Percentiles rank a stretch among this genome's conserved stretches.
phyloP scores from a whole-genome alignment of 164 flowering plant species.

The Vitis amurensis region DNA sequence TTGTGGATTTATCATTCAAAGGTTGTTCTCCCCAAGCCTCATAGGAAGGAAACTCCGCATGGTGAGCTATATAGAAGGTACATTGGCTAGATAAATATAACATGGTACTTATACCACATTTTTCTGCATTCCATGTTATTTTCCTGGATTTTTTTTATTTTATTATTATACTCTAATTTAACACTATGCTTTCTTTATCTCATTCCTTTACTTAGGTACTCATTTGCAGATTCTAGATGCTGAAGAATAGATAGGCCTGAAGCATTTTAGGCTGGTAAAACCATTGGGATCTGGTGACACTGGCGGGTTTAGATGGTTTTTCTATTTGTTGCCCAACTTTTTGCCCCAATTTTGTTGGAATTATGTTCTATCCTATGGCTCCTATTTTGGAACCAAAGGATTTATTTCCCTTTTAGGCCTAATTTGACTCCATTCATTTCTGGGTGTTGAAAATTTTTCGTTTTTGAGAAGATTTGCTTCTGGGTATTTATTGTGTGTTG shows the following conservation, averaged over 20 bases:
- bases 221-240: constrained; percentile 56
- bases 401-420: neutral
- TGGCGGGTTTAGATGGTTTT: constrained; percentile 64
- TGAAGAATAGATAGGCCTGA: constrained; percentile 79
- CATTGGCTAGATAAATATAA: neutral
- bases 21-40: constrained; percentile 85
- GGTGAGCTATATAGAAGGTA: constrained; percentile 93
- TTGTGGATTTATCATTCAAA: constrained; percentile 88
- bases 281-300: constrained; percentile 97
- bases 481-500: too few relatives aligned
- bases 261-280: constrained; percentile 86
- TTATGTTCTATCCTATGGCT: neutral
- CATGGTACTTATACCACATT: neutral
- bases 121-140: neutral
- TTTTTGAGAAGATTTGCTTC: too few relatives aligned
- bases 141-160: neutral
- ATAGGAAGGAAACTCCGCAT: constrained; percentile 69
- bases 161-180: neutral
- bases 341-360: neutral
- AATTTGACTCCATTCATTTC: neutral
- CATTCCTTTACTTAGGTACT: constrained; percentile 2
- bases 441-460: too few relatives aligned
- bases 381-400: neutral
- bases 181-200: neutral
- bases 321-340: neutral